Conservation (phyloP, 805 yeast species). For the Schwanniomyces occidentalis region DNA sequence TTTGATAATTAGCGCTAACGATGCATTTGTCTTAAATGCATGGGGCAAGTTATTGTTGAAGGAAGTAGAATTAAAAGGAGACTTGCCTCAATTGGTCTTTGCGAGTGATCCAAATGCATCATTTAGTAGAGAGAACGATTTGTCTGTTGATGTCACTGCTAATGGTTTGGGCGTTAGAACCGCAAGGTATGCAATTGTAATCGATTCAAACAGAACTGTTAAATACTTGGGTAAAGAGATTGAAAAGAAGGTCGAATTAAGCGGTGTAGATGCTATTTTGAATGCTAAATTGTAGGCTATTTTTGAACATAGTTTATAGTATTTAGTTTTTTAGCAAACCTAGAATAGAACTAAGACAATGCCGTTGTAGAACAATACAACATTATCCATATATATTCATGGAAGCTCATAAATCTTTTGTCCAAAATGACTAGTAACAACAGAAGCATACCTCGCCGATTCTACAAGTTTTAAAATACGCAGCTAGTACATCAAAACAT, state of each 20-base stretch:
- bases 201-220: slow-evolving; percentile 27
- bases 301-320: no score
- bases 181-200: slow-evolving; percentile 39
- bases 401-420: no score
- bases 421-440: no score
- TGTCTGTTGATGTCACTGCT: slow-evolving; percentile 36
- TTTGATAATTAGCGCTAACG: slow-evolving; percentile 41
- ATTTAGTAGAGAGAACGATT: slow-evolving; percentile 29
- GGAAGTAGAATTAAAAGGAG: slow-evolving; percentile 16
- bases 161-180: slow-evolving; percentile 41
- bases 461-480: no score
- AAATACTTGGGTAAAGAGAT: slow-evolving; percentile 37
- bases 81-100: slow-evolving; percentile 34
- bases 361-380: no score
- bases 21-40: slow-evolving; percentile 44
- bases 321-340: no score
- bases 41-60: slow-evolving; percentile 44
- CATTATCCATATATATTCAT: no score
- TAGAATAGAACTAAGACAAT: no score
- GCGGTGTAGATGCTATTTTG: slow-evolving; percentile 40
- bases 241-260: slow-evolving; percentile 30
- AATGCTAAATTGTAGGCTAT: slow-evolving; percentile 37
- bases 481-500: no score
- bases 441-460: no score
- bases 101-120: slow-evolving; percentile 41